Evolutionary conservation across 2,329 filamentous ascomycete species (phyloP).

Genomic region (Apiospora malaysiana): DNA sequence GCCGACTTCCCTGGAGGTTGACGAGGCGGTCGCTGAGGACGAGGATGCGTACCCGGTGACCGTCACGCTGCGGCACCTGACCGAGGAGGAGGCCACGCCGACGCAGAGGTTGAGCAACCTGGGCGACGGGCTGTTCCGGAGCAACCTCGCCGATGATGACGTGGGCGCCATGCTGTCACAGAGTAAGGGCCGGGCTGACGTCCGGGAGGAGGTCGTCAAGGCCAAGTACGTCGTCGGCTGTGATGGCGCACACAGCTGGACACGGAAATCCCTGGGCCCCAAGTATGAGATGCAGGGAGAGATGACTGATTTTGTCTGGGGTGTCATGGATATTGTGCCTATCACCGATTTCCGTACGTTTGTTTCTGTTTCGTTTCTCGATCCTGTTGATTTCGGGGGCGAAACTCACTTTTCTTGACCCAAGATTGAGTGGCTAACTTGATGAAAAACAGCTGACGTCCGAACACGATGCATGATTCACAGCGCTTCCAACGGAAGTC

Average conservation of each 20-base stretch:
- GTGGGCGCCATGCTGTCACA: constrained; percentile 51
- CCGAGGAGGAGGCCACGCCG: constrained; percentile 59
- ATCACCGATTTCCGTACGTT: constrained; percentile 57
- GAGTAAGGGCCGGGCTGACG: constrained; percentile 37
- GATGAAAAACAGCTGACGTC: constrained; percentile 55
- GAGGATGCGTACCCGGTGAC: constrained; percentile 61
- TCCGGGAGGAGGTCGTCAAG: constrained; percentile 50
- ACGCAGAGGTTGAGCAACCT: constrained; percentile 43
- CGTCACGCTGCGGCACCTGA: constrained; percentile 60
- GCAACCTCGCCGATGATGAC: constrained; percentile 59
- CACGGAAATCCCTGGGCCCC: constrained; percentile 58
- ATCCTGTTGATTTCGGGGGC: neutral
- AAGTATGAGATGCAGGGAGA: constrained; percentile 60
- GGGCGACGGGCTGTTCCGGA: constrained; percentile 60
- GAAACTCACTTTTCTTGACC: neutral
- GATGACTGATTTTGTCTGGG: constrained; percentile 56
- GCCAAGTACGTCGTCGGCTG: constrained; percentile 71
- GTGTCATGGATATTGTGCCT: constrained; percentile 51
- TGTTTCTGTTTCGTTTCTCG: neutral
- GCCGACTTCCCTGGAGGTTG: constrained; percentile 57
- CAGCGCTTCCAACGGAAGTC: constrained; percentile 57
- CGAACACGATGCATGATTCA: constrained; percentile 64
- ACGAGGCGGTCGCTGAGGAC: constrained; percentile 52
- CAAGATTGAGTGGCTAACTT: neutral
- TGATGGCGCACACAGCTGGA: constrained; percentile 73